Evolutionary conservation across 73 alveolate species (phyloP).

Genomic region (Urostyla sp.): DNA sequence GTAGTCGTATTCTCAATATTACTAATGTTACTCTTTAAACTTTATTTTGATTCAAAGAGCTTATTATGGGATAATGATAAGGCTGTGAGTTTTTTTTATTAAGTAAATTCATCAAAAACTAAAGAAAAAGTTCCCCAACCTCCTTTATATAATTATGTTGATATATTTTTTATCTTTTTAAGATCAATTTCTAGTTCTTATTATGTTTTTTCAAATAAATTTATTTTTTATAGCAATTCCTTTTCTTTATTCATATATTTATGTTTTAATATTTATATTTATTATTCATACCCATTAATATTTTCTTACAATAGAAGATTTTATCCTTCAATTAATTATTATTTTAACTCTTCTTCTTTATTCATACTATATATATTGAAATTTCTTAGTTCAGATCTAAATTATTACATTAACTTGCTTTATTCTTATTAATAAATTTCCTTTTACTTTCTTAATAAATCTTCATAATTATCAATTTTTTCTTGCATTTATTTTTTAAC

Average conservation of each 20-base stretch:
- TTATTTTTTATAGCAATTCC: not conserved
- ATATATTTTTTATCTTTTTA: constrained; percentile 17
- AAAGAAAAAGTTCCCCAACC: constrained; percentile 54
- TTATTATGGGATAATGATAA: not conserved
- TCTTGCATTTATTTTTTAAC: not conserved
- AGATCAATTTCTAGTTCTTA: constrained; percentile 22
- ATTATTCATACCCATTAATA: not conserved
- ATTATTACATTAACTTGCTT: constrained; percentile 18
- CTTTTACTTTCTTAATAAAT: not conserved
- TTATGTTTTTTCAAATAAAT: not conserved
- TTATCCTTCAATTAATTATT: not conserved
- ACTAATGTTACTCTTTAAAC: not conserved
- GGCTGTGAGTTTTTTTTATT: not conserved
- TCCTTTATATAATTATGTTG: constrained; percentile 18
- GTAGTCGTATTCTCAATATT: not conserved
- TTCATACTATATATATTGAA: not conserved
- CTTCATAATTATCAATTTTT: constrained; percentile 45
- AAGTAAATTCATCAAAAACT: constrained; percentile 40
- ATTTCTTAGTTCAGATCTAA: constrained; percentile 21
- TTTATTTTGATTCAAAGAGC: not conserved
- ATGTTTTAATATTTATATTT: not conserved
- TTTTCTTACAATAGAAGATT: not conserved
- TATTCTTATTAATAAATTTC: not conserved
- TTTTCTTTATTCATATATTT: not conserved
- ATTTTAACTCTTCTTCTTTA: constrained; percentile 23